Percentiles rank a stretch among this genome's conserved stretches.
phyloP scores from a whole-genome alignment of 2,329 filamentous ascomycete genomes.

The Truncatella angustata region DNA sequence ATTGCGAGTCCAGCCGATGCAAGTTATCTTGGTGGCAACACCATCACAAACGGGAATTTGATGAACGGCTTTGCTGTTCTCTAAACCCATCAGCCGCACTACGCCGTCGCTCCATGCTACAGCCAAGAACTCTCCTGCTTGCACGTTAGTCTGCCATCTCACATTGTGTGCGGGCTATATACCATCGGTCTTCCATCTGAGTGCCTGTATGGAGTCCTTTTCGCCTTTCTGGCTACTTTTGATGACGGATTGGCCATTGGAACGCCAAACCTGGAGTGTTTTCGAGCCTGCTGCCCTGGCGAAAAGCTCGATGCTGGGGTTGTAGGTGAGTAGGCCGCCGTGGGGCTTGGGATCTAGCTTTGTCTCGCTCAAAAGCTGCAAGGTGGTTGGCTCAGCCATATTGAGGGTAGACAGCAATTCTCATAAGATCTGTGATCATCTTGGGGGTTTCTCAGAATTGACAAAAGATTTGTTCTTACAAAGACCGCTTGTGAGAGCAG shows the following conservation, averaged over 20 bases:
- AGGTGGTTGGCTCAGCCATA: conserved; percentile 29
- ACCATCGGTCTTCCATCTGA: conserved; percentile 71
- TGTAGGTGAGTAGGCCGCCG: conserved; percentile 65
- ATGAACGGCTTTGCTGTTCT: conserved; percentile 79
- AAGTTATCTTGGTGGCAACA: conserved; percentile 42
- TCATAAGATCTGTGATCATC: neutral
- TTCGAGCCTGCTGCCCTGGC: conserved; percentile 68
- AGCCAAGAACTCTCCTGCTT: conserved; percentile 71
- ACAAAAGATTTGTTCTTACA: neutral
- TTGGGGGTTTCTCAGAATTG: neutral
- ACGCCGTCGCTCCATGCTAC: conserved; percentile 81
- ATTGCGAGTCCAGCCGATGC: conserved; percentile 54
- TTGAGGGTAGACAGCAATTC: neutral
- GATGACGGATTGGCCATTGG: conserved; percentile 67
- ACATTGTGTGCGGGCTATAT: conserved; percentile 20
- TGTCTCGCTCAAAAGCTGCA: conserved; percentile 55
- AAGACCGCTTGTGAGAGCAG: no score
- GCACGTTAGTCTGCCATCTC: conserved; percentile 14
- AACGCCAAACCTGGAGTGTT: conserved; percentile 72
- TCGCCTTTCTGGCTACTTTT: conserved; percentile 46
- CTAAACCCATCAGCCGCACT: conserved; percentile 73
- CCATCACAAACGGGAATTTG: conserved; percentile 57
- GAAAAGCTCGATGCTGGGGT: conserved; percentile 82
- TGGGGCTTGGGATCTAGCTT: conserved; percentile 54
- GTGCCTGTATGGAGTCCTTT: conserved; percentile 42